phyloP scores from a whole-genome alignment of 495 filamentous ascomycete genomes.

The Choiromyces venosus region DNA sequence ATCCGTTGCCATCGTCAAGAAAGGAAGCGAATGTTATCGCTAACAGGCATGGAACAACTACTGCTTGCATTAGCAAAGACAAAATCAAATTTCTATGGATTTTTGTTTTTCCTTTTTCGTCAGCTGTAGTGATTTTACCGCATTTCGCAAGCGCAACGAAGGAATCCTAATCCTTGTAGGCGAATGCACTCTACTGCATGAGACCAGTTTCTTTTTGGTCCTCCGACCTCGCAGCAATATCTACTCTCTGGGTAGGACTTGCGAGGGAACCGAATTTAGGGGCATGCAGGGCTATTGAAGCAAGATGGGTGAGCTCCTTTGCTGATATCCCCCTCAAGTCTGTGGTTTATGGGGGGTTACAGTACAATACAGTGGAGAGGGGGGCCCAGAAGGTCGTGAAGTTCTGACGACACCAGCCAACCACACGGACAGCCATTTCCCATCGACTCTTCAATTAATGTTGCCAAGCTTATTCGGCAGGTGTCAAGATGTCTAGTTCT shows the following conservation, averaged over 20 bases:
- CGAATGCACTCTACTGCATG: slow-evolving; percentile 16
- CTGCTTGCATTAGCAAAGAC: slow-evolving; percentile 3
- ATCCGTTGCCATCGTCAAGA: slow-evolving; percentile 12
- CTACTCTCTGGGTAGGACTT: slow-evolving; percentile 3
- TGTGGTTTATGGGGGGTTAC: not conserved
- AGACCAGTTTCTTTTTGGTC: slow-evolving; percentile 23
- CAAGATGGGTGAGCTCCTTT: slow-evolving; percentile 3
- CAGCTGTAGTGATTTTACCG: not conserved
- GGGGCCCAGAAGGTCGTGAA: not conserved
- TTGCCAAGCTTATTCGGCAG: slow-evolving; percentile 14
- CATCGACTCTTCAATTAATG: not conserved
- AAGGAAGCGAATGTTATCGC: slow-evolving; percentile 14
- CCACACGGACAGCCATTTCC: not conserved
- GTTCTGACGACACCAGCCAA: not conserved
- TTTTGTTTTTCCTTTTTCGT: slow-evolving; percentile 20
- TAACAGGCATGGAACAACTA: slow-evolving; percentile 20
- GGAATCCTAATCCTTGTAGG: slow-evolving; percentile 9
- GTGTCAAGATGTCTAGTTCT: slow-evolving; percentile 11
- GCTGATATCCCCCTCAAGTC: not conserved
- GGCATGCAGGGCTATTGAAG: slow-evolving; percentile 19
- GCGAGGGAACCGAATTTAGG: slow-evolving; percentile 23
- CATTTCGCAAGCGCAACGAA: slow-evolving; percentile 19
- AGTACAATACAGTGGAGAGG: not conserved
- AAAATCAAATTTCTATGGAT: not conserved
- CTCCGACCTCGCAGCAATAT: slow-evolving; percentile 5